Conservation (phyloP, 2,329 filamentous ascomycete species). For the Xylariaceae sp. region DNA sequence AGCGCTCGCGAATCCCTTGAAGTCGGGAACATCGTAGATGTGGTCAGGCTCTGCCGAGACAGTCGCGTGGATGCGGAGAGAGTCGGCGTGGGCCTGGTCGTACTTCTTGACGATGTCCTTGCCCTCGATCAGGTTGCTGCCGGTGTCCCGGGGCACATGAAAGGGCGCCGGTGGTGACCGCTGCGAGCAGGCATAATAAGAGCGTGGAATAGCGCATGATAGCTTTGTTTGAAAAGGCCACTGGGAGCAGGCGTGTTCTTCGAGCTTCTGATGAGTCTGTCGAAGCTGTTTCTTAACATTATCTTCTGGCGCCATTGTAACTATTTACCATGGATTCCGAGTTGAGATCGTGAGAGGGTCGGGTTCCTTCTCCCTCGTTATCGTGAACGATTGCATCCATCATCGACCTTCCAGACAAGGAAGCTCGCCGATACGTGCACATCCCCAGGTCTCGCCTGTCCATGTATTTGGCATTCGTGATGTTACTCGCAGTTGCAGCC, state of each 20-base stretch:
- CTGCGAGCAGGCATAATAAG: conserved; percentile 26
- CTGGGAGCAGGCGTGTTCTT: too few relatives aligned
- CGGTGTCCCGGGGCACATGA: conserved; percentile 24
- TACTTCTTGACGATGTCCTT: conserved; percentile 45
- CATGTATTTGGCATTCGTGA: not conserved
- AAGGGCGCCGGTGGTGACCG: conserved; percentile 29
- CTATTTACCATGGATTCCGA: conserved; percentile 24
- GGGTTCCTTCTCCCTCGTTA: too few relatives aligned
- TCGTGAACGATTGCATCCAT: not conserved
- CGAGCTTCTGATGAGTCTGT: conserved; percentile 17
- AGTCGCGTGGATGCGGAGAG: conserved; percentile 27
- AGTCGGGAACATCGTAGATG: conserved; percentile 28
- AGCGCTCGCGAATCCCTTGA: conserved; percentile 39
- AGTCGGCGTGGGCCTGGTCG: conserved; percentile 27
- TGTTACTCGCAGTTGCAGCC: not conserved
- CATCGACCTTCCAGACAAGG: conserved; percentile 13
- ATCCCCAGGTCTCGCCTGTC: not conserved
- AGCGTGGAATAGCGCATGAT: conserved; percentile 23
- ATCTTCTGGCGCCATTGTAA: conserved; percentile 14
- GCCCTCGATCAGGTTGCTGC: conserved; percentile 27
- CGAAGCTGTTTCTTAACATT: conserved; percentile 2
- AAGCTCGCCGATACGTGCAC: conserved; percentile 4
- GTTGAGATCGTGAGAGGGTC: conserved; percentile 14
- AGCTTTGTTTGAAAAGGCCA: conserved; percentile 3
- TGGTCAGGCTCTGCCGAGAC: conserved; percentile 30